A percentile compares a stretch with the other conserved stretches of the same genome.
phyloP scores from a whole-genome alignment of 2,329 filamentous ascomycete species.

The Fusarium stilboides region DNA sequence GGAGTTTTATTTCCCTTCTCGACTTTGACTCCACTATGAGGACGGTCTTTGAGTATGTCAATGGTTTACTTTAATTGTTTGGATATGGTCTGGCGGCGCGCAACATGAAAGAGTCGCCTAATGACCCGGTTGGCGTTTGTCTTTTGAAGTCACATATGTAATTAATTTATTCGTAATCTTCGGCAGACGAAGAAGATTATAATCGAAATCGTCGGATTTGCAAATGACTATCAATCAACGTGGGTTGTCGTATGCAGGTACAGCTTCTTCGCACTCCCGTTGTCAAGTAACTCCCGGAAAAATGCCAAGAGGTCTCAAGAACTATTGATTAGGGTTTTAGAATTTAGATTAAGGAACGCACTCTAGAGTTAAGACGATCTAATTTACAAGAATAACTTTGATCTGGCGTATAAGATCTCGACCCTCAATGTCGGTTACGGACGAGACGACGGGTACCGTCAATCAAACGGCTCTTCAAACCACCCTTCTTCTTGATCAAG shows the following conservation, averaged over 20 bases:
- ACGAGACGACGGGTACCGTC: neutral
- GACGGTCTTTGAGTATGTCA: slow-evolving; percentile 6
- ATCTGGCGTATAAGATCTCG: neutral
- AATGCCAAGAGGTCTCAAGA: too few relatives aligned
- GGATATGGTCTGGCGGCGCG: neutral
- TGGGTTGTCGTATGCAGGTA: neutral
- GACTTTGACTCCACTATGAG: slow-evolving; percentile 10
- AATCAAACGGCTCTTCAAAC: neutral
- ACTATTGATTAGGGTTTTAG: too few relatives aligned
- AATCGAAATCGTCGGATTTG: too few relatives aligned
- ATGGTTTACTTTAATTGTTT: neutral
- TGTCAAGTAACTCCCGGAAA: too few relatives aligned
- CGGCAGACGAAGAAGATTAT: neutral
- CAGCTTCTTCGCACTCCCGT: too few relatives aligned
- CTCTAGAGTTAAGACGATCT: too few relatives aligned
- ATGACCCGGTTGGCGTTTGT: neutral
- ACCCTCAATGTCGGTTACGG: neutral
- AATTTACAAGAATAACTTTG: too few relatives aligned
- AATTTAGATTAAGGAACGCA: too few relatives aligned
- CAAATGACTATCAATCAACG: neutral
- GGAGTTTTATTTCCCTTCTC: neutral
- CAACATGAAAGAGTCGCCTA: neutral
- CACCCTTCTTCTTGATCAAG: neutral
- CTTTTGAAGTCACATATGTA: neutral
- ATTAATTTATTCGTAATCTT: neutral